Evolutionary conservation across 2,329 filamentous ascomycete genomes (phyloP), one percentile per base, ranked within the genome.

Genomic region (Fusarium xyrophilum): DNA sequence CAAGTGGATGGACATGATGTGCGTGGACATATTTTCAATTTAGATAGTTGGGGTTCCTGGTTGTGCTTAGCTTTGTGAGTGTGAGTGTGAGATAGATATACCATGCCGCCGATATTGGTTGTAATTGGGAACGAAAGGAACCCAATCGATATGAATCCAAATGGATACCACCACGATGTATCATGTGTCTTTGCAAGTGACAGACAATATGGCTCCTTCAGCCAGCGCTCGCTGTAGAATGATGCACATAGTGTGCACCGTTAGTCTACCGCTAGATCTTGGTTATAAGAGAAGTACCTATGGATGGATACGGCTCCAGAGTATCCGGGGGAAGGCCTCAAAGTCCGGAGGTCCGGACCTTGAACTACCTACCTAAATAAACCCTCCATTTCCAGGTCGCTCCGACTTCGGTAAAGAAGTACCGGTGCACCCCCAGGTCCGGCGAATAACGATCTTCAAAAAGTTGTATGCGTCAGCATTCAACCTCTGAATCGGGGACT

Each of bases 41-140:
- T 69, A 73, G 69, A 66, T 73, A 72, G 61, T 63, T 57, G 46
- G 30, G 21, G 30, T 27, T 25, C 15, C 67, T 69, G 72, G 71
- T 51, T 65, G 56, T 65, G 52, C 43, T 46, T 71, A 67, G 71
- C 68, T 64, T 54, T 67, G 66, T 61, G 67, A 67, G 69, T 67
- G 66, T 61, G 67, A 67, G 69, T 65, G 63, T 57, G 69, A 70
- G 71, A 71, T 73, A 73, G 69, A 73, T 73, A 73, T 73, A 73
- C 71, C 71, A 73, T 59, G 25, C 52, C 30, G n/a, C 51, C 30
- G 21, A 63, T 62, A 54, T 63, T 56, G 60, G 61, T 61, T 71
- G 68, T 71, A 68, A 64, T 70, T 56, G 51, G 54, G 39, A 36
- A 48, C 17, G 48, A 48, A 47, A 28, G 44, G 62, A 56, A 63